Percentiles rank a stretch among this genome's conserved stretches.
Evolutionary conservation across 306 rosid species (phyloP).

Genomic region (Begonia peltatifolia): DNA sequence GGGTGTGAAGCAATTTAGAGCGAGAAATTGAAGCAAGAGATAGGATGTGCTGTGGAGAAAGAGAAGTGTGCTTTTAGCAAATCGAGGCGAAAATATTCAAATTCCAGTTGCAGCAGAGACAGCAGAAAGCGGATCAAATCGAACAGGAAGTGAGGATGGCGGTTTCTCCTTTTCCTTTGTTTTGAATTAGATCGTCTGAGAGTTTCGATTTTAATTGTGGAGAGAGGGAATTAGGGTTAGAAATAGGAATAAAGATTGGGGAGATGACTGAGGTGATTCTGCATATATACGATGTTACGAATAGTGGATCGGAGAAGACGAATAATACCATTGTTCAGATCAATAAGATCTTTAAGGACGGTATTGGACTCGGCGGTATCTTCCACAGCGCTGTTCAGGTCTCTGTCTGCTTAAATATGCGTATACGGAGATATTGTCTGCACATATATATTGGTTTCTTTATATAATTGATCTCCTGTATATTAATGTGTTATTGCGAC

Average conservation of each 20-base stretch:
- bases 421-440: too few relatives aligned
- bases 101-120: neutral
- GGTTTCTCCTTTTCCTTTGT: neutral
- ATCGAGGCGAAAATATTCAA: neutral
- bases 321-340: conserved; percentile 85
- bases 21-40: conserved; percentile 3
- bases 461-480: too few relatives aligned
- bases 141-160: neutral
- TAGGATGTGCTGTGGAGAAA: neutral
- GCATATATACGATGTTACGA: conserved; percentile 89
- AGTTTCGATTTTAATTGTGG: conserved; percentile 4
- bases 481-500: too few relatives aligned
- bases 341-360: conserved; percentile 98
- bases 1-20: neutral
- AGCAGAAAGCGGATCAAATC: neutral
- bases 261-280: conserved; percentile 71
- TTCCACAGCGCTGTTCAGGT: conserved; percentile 99
- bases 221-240: conserved; percentile 1
- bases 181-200: neutral
- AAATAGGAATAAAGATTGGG: conserved; percentile 9
- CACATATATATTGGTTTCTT: too few relatives aligned
- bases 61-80: neutral
- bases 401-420: neutral
- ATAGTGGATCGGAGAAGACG: conserved; percentile 97
- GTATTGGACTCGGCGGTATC: conserved; percentile 93